A percentile compares a stretch with the other conserved stretches of the same genome.
phyloP scores from a whole-genome alignment of 1,284 basidiomycete genomes.

The Pascua guehoae region DNA sequence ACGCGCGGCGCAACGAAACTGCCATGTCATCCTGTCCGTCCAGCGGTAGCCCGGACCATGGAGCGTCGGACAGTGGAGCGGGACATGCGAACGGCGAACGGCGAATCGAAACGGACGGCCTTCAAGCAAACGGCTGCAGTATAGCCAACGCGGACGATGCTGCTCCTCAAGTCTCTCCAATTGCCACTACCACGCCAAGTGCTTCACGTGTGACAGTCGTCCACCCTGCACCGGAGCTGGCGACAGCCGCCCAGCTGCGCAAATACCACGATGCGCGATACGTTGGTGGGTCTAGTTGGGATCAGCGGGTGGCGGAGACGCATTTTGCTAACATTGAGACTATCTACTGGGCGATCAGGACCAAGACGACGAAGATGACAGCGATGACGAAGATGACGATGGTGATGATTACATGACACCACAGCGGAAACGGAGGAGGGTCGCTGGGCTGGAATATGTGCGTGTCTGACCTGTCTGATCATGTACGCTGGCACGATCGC shows the following conservation, averaged over 20 bases:
- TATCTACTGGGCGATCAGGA: slow-evolving; percentile 11
- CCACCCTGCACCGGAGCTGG: slow-evolving; percentile 25
- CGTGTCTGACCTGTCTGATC: slow-evolving; percentile 11
- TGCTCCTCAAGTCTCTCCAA: no score
- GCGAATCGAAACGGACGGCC: no score
- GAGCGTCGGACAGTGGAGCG: no score
- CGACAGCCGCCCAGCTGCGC: slow-evolving; percentile 36
- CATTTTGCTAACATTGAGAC: slow-evolving; percentile 8
- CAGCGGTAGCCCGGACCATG: no score
- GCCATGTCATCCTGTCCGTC: no score
- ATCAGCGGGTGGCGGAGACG: neutral
- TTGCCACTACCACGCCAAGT: neutral
- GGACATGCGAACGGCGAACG: no score
- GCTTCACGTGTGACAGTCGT: slow-evolving; percentile 16
- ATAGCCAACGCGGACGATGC: slow-evolving; percentile 21
- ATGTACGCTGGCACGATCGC: neutral
- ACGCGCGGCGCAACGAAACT: no score
- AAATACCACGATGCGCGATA: slow-evolving; percentile 50
- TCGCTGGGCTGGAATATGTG: slow-evolving; percentile 65
- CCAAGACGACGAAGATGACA: neutral
- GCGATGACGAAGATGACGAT: slow-evolving; percentile 7
- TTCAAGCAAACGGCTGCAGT: no score
- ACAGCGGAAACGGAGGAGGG: slow-evolving; percentile 25
- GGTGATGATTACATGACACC: slow-evolving; percentile 5
- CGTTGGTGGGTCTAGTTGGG: slow-evolving; percentile 36